Evolutionary conservation across 306 rosid species (phyloP).

Genomic region (Castanospermum australe): DNA sequence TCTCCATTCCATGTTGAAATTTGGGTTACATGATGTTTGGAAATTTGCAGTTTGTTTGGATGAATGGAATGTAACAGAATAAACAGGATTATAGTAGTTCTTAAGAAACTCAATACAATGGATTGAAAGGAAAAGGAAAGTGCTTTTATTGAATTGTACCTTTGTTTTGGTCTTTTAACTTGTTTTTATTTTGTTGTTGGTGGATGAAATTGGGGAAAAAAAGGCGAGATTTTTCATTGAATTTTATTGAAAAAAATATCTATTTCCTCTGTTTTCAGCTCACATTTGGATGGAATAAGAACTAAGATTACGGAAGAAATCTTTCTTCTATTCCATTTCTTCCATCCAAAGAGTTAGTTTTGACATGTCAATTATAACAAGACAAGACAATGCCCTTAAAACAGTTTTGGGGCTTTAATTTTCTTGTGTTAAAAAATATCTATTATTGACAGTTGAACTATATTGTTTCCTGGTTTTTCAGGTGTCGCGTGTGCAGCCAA

Average conservation of each 20-base stretch:
- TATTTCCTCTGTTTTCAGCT: too few species aligned
- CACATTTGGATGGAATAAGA: too few species aligned
- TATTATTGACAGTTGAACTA: not conserved
- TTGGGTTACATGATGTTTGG: not conserved
- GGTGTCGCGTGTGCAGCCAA: conserved; percentile 80
- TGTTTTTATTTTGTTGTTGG: not conserved
- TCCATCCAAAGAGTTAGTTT: too few species aligned
- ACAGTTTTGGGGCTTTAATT: not conserved
- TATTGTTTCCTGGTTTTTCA: conserved; percentile 32
- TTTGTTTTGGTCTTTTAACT: not conserved
- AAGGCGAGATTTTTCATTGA: too few species aligned
- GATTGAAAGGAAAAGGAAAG: not conserved
- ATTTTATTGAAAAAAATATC: too few species aligned
- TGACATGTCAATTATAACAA: not conserved
- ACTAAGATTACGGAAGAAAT: too few species aligned
- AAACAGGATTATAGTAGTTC: not conserved
- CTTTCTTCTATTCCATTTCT: too few species aligned
- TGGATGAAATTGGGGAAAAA: not conserved
- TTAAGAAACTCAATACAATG: not conserved
- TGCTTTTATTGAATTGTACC: too few species aligned
- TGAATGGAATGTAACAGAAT: not conserved
- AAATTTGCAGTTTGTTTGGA: not conserved
- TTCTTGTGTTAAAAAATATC: not conserved
- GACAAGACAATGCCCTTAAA: not conserved
- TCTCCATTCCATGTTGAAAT: not conserved